Conservation (phyloP, 805 yeast genomes). For the Lipomyces orientalis region DNA sequence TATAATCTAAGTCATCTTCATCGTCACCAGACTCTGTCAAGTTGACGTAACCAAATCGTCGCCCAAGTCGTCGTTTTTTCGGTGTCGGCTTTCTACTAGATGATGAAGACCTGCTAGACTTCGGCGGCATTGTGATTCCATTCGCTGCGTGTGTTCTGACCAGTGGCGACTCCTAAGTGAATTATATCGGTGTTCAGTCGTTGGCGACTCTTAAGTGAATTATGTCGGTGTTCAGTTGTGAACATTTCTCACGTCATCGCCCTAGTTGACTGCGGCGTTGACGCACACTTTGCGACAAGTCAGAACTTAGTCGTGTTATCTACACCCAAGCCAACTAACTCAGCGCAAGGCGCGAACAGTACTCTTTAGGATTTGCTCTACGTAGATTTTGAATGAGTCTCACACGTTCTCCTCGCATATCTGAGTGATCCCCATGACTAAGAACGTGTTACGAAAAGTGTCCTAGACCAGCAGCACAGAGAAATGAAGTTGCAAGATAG, state of each 20-base stretch:
- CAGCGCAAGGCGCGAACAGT: too few relatives aligned
- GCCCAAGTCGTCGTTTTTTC: neutral
- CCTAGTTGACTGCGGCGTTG: neutral
- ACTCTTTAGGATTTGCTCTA: too few relatives aligned
- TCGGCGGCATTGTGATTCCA: neutral
- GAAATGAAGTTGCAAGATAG: neutral
- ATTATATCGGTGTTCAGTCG: neutral
- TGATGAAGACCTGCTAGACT: conserved; percentile 6
- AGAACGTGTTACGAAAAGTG: neutral
- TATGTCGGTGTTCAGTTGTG: neutral
- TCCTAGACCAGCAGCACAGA: neutral
- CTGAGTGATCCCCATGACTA: neutral
- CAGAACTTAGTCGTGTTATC: neutral
- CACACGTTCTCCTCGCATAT: too few relatives aligned
- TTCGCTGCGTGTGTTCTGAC: neutral
- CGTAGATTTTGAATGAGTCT: too few relatives aligned
- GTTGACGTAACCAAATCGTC: conserved; percentile 7
- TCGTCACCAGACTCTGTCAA: conserved; percentile 34
- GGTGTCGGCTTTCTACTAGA: conserved; percentile 5
- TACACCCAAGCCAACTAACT: too few relatives aligned
- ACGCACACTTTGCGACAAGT: neutral
- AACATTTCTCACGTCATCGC: neutral
- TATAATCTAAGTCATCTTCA: conserved; percentile 28
- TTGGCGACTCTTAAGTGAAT: neutral
- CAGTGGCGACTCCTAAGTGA: neutral